These are phyloP conservation scores for Globisporangium lucens DNA, from an alignment of 352 stramenopile genomes.

Conservation along the genomic window DNA sequence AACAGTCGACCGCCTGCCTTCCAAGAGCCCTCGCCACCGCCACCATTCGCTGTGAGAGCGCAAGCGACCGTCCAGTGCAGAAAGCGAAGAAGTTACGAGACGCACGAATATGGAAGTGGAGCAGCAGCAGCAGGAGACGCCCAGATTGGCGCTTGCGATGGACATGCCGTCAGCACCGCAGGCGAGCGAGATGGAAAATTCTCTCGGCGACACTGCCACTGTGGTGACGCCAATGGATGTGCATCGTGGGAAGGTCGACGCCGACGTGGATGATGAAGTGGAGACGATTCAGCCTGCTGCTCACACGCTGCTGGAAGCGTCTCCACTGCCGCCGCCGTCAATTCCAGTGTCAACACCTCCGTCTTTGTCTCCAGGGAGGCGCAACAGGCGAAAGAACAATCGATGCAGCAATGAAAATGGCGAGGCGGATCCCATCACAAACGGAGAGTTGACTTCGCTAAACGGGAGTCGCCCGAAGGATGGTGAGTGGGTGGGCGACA, in stretches of 20 bases:
- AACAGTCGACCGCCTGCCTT: not conserved
- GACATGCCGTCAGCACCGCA: not conserved
- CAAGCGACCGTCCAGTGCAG: not conserved
- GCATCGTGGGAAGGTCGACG: not conserved
- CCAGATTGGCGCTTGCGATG: not conserved
- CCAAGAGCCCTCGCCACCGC: not conserved
- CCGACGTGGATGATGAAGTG: not conserved
- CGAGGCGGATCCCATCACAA: not conserved
- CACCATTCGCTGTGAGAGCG: not conserved
- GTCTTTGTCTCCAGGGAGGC: not conserved
- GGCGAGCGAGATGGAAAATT: not conserved
- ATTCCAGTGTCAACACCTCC: not conserved
- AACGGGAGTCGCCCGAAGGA: not conserved
- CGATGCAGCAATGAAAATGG: not conserved
- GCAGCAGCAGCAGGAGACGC: conserved; percentile 4
- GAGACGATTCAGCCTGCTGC: conserved; percentile 1
- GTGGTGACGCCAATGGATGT: not conserved
- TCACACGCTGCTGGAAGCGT: conserved; percentile 6
- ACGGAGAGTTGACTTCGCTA: not conserved
- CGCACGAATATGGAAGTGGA: conserved; percentile 7
- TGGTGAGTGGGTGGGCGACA: conserved; percentile 4
- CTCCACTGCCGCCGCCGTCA: not conserved
- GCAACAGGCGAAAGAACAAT: not conserved
- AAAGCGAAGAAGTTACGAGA: not conserved
- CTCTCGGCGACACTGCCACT: not conserved